Evolutionary conservation across 257 asterid species (phyloP).

Genomic region (Agastache rugosa): DNA sequence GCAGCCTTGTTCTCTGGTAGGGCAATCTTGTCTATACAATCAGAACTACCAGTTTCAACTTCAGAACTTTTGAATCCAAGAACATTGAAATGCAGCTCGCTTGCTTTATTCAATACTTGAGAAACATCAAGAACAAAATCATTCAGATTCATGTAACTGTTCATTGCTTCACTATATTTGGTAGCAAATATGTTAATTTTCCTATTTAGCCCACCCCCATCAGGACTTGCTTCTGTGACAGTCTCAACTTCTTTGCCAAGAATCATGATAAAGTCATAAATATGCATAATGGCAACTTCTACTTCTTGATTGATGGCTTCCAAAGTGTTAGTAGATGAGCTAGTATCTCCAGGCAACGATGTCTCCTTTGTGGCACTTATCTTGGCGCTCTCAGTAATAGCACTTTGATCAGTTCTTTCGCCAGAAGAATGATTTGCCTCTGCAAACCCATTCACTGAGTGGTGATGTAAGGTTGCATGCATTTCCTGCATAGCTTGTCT

Average conservation of each 20-base stretch:
- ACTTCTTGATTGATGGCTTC: constrained; percentile 53
- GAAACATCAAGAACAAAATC: constrained; percentile 79
- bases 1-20: constrained; percentile 77
- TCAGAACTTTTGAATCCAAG: constrained; percentile 73
- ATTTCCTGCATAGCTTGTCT: constrained; percentile 62
- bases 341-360: constrained; percentile 43
- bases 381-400: constrained; percentile 40
- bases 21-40: constrained; percentile 91
- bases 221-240: constrained; percentile 58
- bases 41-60: constrained; percentile 70
- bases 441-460: constrained; percentile 39
- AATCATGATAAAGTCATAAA: constrained; percentile 64
- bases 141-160: constrained; percentile 45
- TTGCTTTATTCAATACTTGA: constrained; percentile 63
- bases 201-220: constrained; percentile 58
- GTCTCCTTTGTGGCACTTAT: constrained; percentile 40
- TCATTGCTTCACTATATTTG: constrained; percentile 56
- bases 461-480: constrained; percentile 43
- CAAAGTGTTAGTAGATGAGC: constrained; percentile 36
- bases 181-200: constrained; percentile 57
- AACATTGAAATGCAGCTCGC: constrained; percentile 73
- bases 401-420: constrained; percentile 35
- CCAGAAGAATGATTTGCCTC: constrained; percentile 44
- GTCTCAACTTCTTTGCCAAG: constrained; percentile 76
- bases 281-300: constrained; percentile 63